phyloP scores from a whole-genome alignment of 2,329 filamentous ascomycete genomes.

The Penicillium sumatraense region DNA sequence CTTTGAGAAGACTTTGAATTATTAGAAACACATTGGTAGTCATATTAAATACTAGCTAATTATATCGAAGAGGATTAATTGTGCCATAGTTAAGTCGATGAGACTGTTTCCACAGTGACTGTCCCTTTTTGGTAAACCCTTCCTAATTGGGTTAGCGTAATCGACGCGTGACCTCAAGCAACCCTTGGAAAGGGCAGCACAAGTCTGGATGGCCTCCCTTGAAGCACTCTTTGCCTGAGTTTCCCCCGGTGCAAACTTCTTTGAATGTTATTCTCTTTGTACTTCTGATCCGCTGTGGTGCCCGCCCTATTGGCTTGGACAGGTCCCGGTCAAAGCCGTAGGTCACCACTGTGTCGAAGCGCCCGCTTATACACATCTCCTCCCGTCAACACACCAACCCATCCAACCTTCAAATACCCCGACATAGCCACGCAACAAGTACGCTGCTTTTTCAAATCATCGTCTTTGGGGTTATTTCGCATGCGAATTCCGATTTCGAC shows the following conservation, averaged over 20 bases:
- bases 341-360: conserved; percentile 12
- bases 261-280: conserved; percentile 19
- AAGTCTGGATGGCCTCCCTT: neutral
- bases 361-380: conserved; percentile 6
- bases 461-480: conserved; percentile 5
- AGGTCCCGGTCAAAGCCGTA: conserved; percentile 3
- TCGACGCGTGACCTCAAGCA: conserved; percentile 45
- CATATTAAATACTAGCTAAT: no score
- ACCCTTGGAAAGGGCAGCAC: neutral
- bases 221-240: neutral
- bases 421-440: neutral
- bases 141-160: conserved; percentile 37
- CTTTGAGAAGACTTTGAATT: neutral
- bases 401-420: conserved; percentile 11
- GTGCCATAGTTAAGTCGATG: no score
- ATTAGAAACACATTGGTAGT: no score
- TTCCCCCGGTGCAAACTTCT: no score
- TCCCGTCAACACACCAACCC: neutral
- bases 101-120: conserved; percentile 1
- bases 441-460: neutral
- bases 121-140: neutral
- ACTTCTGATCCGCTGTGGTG: conserved; percentile 6
- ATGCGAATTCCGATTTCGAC: conserved; percentile 13
- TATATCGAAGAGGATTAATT: no score
- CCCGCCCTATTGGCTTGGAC: neutral